Evolutionary conservation across 495 filamentous ascomycete genomes (phyloP).

Genomic region (Talaromyces liani): DNA sequence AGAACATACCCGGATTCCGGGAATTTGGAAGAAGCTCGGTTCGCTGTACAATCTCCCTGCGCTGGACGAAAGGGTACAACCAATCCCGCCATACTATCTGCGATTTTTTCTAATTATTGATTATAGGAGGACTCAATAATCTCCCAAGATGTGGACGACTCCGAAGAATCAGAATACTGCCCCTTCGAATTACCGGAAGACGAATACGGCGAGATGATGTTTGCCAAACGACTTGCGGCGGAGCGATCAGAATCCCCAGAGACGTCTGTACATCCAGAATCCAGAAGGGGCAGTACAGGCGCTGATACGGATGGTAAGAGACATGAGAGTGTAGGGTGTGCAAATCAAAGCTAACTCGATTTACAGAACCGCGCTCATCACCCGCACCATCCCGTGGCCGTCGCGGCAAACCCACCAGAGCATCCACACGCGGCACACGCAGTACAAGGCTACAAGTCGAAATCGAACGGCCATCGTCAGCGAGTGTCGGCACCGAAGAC

Average conservation of each 20-base stretch:
- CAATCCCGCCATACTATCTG: conserved; percentile 8
- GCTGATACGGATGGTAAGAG: conserved; percentile 48
- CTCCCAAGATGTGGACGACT: conserved; percentile 52
- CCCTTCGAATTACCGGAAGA: conserved; percentile 72
- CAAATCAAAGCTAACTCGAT: conserved; percentile 2
- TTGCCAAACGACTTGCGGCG: conserved; percentile 54
- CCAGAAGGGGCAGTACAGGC: conserved; percentile 36
- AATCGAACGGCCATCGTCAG: conserved; percentile 22
- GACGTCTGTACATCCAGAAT: conserved; percentile 38
- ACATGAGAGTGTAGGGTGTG: conserved; percentile 4
- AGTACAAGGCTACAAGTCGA: conserved; percentile 36
- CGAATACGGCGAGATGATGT: conserved; percentile 71
- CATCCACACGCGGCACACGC: conserved; percentile 32
- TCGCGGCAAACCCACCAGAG: conserved; percentile 32
- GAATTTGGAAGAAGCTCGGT: conserved; percentile 84
- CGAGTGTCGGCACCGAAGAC: conserved; percentile 20
- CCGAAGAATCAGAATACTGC: conserved; percentile 44
- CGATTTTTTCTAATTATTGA: not conserved
- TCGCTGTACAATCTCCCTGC: conserved; percentile 81
- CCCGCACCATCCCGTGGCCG: conserved; percentile 39
- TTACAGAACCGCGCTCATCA: conserved; percentile 41
- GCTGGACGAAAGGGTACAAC: conserved; percentile 72
- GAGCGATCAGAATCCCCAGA: conserved; percentile 51
- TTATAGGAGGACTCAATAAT: conserved; percentile 41
- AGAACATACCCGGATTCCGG: conserved; percentile 77